Evolutionary conservation across 768 basidiomycete species (phyloP).

Genomic region (Kwoniella newhampshirensis): DNA sequence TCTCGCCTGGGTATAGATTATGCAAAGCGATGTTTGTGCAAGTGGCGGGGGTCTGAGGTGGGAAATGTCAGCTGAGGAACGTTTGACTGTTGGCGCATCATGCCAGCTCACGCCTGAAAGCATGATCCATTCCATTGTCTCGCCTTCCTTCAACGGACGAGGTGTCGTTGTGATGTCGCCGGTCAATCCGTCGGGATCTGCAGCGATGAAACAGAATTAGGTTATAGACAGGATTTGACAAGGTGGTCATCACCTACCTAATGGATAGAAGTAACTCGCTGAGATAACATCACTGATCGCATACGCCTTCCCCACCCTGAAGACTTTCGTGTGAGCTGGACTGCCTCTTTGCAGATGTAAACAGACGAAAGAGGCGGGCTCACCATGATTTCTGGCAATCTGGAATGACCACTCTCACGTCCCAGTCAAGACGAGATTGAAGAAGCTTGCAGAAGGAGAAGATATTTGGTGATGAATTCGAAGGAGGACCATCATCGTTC

Average conservation of each 20-base stretch:
- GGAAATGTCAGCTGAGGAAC: not conserved
- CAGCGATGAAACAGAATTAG: not conserved
- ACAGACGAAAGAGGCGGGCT: constrained; percentile 8
- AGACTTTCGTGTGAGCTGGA: constrained; percentile 1
- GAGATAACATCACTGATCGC: constrained; percentile 50
- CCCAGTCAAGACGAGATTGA: constrained; percentile 46
- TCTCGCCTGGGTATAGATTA: constrained; percentile 77
- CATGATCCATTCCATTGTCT: constrained; percentile 87
- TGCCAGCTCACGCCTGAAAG: constrained; percentile 63
- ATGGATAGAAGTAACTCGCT: constrained; percentile 53
- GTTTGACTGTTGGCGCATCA: not conserved
- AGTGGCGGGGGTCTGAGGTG: constrained; percentile 63
- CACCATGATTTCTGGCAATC: constrained; percentile 54
- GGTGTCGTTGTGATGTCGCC: constrained; percentile 67
- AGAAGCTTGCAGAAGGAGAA: constrained; percentile 52
- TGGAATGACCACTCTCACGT: constrained; percentile 55
- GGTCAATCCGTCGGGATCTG: constrained; percentile 48
- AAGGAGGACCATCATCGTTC: constrained; percentile 56
- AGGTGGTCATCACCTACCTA: constrained; percentile 20
- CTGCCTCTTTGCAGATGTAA: constrained; percentile 8
- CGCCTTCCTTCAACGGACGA: constrained; percentile 70
- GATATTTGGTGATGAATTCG: constrained; percentile 54
- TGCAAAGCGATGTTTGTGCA: constrained; percentile 88
- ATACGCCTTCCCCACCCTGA: constrained; percentile 52
- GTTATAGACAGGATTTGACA: not conserved